phyloP scores from a whole-genome alignment of 495 filamentous ascomycete species.

The Pseudomonodictys pantanalensis region DNA sequence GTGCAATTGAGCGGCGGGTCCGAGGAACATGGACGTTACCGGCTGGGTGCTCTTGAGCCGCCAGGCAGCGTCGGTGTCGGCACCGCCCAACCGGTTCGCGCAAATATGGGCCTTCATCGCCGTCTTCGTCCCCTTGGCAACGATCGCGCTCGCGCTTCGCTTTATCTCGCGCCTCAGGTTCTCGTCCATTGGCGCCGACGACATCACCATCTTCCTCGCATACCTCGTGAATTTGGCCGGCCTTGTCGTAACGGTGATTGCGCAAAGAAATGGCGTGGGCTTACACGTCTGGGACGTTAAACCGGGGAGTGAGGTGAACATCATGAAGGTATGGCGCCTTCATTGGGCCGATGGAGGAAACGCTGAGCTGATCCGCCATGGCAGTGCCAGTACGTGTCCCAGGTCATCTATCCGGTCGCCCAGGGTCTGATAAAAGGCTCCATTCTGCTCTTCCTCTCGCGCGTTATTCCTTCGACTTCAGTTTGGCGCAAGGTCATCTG shows the following conservation, averaged over 20 bases:
- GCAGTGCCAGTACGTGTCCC: background rate
- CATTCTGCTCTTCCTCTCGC: constrained; percentile 2
- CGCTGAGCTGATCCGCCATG: no score
- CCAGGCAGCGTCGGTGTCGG: no score
- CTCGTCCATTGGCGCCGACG: background rate
- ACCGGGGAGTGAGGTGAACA: background rate
- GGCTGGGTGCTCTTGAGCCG: no score
- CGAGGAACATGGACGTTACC: no score
- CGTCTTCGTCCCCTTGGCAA: background rate
- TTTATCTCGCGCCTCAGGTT: background rate
- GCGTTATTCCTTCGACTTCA: background rate
- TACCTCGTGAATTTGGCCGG: background rate
- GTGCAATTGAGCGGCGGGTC: no score
- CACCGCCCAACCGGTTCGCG: background rate
- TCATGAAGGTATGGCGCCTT: background rate
- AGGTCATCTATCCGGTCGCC: background rate
- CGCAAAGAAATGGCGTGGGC: background rate
- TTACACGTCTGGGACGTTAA: background rate
- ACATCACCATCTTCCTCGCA: background rate
- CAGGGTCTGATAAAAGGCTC: background rate
- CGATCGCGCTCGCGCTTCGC: background rate
- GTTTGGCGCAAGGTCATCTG: background rate
- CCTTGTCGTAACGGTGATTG: background rate
- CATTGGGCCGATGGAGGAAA: background rate
- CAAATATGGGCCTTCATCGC: background rate